Conservation (phyloP, 1,284 basidiomycete genomes). For the Sanguinoderma infundibulare region DNA sequence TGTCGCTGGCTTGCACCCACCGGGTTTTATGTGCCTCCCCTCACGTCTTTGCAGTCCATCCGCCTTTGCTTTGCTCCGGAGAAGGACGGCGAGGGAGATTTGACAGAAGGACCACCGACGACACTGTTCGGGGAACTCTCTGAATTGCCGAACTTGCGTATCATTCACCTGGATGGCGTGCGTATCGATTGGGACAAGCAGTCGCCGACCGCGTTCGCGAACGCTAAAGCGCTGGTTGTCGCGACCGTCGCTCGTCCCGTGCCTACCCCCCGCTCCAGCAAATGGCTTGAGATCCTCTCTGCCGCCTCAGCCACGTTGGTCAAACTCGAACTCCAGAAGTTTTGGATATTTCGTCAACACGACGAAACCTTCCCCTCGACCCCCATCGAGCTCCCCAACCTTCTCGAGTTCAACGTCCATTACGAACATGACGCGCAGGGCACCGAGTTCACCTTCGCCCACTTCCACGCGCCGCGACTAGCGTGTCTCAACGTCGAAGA, state of each 20-base stretch:
- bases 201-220: background rate
- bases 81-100: background rate
- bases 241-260: conserved; percentile 50
- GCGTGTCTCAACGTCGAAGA: background rate
- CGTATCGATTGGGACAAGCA: conserved; percentile 54
- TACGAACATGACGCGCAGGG: background rate
- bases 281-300: conserved; percentile 55
- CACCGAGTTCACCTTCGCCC: conserved; percentile 44
- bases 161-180: conserved; percentile 58
- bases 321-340: conserved; percentile 48
- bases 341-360: conserved; percentile 35
- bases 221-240: background rate
- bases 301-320: conserved; percentile 33
- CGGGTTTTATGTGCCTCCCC: background rate
- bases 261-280: conserved; percentile 47
- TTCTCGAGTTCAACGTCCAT: conserved; percentile 44
- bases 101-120: background rate
- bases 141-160: conserved; percentile 40
- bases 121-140: conserved; percentile 2
- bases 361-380: background rate
- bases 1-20: background rate
- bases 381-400: conserved; percentile 48
- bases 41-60: background rate
- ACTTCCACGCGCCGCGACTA: conserved; percentile 44
- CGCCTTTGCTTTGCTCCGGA: background rate